Conservation (phyloP, 169 alveolate species). For the Perkinsus marinus region DNA sequence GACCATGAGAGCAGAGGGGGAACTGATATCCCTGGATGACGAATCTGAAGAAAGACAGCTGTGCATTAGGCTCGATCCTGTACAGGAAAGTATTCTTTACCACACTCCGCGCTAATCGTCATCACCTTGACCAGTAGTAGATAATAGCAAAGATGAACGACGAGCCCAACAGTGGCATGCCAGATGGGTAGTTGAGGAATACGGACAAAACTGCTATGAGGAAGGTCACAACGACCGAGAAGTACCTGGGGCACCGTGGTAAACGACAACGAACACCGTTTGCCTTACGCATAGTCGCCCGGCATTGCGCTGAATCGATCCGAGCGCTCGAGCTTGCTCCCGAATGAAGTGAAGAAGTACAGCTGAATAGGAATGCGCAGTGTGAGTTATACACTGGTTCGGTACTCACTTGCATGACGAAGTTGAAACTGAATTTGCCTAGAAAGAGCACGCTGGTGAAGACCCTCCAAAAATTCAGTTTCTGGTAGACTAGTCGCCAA, state of each 20-base stretch:
- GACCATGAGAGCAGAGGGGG: slow-evolving; percentile 24
- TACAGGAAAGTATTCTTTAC: neutral
- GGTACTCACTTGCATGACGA: neutral
- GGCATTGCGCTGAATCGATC: neutral
- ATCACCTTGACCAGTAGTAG: slow-evolving; percentile 26
- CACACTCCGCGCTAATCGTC: neutral
- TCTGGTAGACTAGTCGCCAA: neutral
- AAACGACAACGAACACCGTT: neutral
- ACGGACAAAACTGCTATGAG: neutral
- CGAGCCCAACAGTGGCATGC: slow-evolving; percentile 19
- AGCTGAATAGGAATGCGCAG: neutral
- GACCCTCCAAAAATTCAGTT: neutral
- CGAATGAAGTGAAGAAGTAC: neutral
- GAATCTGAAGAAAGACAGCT: slow-evolving; percentile 16
- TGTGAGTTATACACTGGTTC: neutral
- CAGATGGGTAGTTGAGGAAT: neutral
- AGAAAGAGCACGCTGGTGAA: neutral
- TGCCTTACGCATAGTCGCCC: neutral
- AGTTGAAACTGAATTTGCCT: neutral
- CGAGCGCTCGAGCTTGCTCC: neutral
- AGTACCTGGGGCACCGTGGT: neutral
- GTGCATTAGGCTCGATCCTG: slow-evolving; percentile 27
- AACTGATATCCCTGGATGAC: slow-evolving; percentile 34
- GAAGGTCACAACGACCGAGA: neutral
- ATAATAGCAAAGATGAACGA: slow-evolving; percentile 21